These are phyloP conservation scores for Fomitopsis serialis DNA, from an alignment of 768 basidiomycete species.

Conservation along the genomic window DNA sequence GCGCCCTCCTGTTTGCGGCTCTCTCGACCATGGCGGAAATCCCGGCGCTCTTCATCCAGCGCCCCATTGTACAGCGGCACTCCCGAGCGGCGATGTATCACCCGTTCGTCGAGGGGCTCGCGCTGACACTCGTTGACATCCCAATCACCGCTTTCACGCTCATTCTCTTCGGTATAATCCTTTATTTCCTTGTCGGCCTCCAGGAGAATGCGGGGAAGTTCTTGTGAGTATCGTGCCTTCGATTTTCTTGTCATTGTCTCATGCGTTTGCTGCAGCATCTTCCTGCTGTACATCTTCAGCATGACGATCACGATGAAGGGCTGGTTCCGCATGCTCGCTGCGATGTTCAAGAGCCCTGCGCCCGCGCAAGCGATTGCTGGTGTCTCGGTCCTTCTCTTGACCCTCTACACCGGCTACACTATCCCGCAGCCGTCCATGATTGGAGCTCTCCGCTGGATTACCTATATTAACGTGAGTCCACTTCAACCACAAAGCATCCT, in stretches of 20 bases:
- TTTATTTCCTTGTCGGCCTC: constrained; percentile 61
- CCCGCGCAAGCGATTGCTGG: constrained; percentile 60
- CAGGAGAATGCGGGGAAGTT: constrained; percentile 54
- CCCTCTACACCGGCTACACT: constrained; percentile 54
- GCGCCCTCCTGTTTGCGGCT: constrained; percentile 53
- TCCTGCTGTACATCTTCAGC: constrained; percentile 51
- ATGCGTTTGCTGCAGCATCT: constrained; percentile 36
- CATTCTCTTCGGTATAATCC: constrained; percentile 38
- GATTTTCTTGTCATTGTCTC: background rate
- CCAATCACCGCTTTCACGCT: constrained; percentile 49
- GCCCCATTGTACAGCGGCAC: constrained; percentile 56
- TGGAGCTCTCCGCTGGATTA: constrained; percentile 64
- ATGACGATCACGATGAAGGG: constrained; percentile 66
- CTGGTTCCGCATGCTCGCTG: constrained; percentile 67
- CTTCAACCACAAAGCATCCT: background rate
- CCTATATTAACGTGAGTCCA: constrained; percentile 49
- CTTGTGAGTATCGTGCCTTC: constrained; percentile 42
- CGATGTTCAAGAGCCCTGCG: constrained; percentile 51
- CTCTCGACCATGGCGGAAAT: constrained; percentile 62
- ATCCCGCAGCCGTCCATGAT: constrained; percentile 63
- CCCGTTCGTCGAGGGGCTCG: constrained; percentile 48
- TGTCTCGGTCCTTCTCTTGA: constrained; percentile 43
- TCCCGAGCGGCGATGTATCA: constrained; percentile 58
- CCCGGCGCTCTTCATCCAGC: constrained; percentile 47
- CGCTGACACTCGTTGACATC: constrained; percentile 56